Percentiles rank a stretch among this genome's conserved stretches.
Evolutionary conservation across 306 rosid species (phyloP).

Genomic region (Sophora flavescens): DNA sequence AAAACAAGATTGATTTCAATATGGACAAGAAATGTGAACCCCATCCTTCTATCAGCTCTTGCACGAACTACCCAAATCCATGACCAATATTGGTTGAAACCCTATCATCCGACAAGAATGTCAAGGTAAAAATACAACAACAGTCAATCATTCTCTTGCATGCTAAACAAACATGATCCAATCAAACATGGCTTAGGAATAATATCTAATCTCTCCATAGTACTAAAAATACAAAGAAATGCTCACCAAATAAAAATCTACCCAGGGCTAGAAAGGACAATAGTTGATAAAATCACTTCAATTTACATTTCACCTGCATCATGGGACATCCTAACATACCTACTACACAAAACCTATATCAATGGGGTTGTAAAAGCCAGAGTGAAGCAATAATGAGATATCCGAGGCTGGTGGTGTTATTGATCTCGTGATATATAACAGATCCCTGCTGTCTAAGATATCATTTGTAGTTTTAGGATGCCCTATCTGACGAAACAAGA

Average conservation of each 20-base stretch:
- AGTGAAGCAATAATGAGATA: constrained; percentile 50
- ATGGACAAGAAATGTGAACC: background rate
- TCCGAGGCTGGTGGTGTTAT: constrained; percentile 36
- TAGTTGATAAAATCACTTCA: constrained; percentile 23
- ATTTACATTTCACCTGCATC: constrained; percentile 49
- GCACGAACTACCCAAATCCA: background rate
- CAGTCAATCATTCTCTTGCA: constrained; percentile 22
- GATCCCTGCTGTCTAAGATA: background rate
- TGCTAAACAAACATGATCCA: constrained; percentile 32
- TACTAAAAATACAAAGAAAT: constrained; percentile 43
- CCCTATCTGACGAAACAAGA: constrained; percentile 56
- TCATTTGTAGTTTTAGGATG: constrained; percentile 44
- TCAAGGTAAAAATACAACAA: background rate
- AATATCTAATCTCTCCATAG: constrained; percentile 29
- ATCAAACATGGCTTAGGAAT: constrained; percentile 29
- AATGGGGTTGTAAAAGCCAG: constrained; percentile 48
- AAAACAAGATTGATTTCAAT: background rate
- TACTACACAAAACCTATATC: constrained; percentile 63
- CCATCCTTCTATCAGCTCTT: background rate
- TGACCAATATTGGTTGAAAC: constrained; percentile 3
- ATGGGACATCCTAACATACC: constrained; percentile 54
- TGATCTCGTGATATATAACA: constrained; percentile 36
- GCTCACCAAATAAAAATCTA: constrained; percentile 30
- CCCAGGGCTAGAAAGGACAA: constrained; percentile 10
- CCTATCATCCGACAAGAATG: background rate